A percentile compares a stretch with the other conserved stretches of the same genome.
phyloP scores from a whole-genome alignment of 257 asterid genomes.

The Scutellaria barbata region DNA sequence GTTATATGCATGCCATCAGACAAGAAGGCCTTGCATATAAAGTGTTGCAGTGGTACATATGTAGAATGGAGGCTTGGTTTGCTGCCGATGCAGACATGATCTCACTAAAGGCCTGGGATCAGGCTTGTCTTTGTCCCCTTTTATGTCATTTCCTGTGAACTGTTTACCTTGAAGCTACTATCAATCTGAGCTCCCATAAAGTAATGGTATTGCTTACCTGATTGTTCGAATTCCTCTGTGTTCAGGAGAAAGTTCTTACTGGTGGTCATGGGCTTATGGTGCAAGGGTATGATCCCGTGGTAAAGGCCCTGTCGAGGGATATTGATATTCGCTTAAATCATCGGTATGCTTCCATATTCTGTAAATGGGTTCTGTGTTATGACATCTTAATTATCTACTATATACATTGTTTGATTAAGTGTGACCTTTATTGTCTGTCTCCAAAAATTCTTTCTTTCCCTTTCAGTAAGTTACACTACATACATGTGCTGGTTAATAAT shows the following conservation, averaged over 20 bases:
- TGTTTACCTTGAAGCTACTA: constrained; percentile 20
- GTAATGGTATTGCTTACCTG: constrained; percentile 15
- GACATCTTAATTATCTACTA: constrained; percentile 13
- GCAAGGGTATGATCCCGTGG: constrained; percentile 89
- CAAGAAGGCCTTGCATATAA: constrained; percentile 82
- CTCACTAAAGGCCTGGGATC: constrained; percentile 97
- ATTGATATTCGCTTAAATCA: constrained; percentile 86
- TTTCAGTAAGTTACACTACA: background rate
- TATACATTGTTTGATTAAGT: constrained; percentile 18
- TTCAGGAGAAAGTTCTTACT: constrained; percentile 92
- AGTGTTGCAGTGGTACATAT: constrained; percentile 95
- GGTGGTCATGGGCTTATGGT: constrained; percentile 99
- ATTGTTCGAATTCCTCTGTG: constrained; percentile 30
- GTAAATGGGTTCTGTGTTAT: background rate
- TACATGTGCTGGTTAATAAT: constrained; percentile 12
- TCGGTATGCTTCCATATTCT: constrained; percentile 56
- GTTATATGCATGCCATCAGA: constrained; percentile 46
- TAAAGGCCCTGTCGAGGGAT: constrained; percentile 73
- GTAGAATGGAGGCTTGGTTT: constrained; percentile 99
- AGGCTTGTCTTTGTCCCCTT: constrained; percentile 53
- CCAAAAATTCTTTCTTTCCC: background rate
- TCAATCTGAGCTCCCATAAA: constrained; percentile 20
- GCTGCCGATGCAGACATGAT: constrained; percentile 99
- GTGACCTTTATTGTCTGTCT: background rate
- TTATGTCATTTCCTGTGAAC: constrained; percentile 16